Base-by-base conservation (phyloP, 1,284 basidiomycete genomes). In the Pseudozyma tsukubaensis region DNA sequence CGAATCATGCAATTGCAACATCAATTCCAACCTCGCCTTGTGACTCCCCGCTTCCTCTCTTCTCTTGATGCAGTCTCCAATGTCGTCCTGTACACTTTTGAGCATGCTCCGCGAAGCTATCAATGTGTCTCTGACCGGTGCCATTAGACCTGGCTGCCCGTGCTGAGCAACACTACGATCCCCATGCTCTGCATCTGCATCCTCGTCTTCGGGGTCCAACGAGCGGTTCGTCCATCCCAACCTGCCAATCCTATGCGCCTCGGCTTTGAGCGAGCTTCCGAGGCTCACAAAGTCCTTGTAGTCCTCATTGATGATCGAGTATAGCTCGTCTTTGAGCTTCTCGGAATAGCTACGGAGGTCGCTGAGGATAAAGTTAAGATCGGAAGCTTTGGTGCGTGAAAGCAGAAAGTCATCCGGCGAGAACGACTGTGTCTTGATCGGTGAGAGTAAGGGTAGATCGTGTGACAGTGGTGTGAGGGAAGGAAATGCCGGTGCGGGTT, bases 231-330 rank as follows among this genome's bases (percentile, higher is more conserved):
- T 58, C 67, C 68, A 75, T 4, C 72, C 72, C 4, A 75, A 59
- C 4, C 72, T 51, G 7, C 56, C 63, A 18, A 75, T 75, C 0
- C 72, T 59, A 43, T 75, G 68, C 6, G 72, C 69, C 35, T 75
- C 72, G 1, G 72, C 39, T 29, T 67, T 63, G 60, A 75, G 60
- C 36, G 60, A 66, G 54, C 63, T 71, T 4, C 94, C 95, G 24
- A 99, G 88, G 76, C 92, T 94, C 75, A 99, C 97, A 85, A 98
- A 98, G 47, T 94, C 94, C 84, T 94, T 94, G 85, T 98, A 98
- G 86, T 98, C 95, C 80, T 94, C 92, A 84, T 99, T 97, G 85
- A 99, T 97, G 82, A 98, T 90, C 81, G 90, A 91, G 34, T 97
- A 93, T 34, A 99, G 89, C 83, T 97, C 94, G 83, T 94, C 92